phyloP scores from a whole-genome alignment of 768 basidiomycete species.

The Tylopilus vinaceipallidus region DNA sequence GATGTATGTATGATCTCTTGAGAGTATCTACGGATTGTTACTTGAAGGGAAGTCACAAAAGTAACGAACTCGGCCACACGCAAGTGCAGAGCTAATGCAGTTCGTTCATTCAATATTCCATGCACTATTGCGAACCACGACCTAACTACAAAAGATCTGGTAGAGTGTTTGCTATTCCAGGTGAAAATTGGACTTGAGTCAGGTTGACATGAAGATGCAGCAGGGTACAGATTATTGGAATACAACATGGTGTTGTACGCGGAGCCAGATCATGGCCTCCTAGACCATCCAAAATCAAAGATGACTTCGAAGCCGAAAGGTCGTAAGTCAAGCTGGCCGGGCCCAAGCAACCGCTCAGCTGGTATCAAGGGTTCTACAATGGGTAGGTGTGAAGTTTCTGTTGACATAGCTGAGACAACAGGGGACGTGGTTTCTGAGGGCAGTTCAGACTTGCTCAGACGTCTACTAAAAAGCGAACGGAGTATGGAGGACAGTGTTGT shows the following conservation, averaged over 20 bases:
- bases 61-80: no score
- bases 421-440: neutral
- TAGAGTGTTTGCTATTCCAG: neutral
- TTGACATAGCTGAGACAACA: neutral
- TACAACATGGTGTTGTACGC: constrained; percentile 21
- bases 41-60: no score
- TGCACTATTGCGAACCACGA: no score
- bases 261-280: constrained; percentile 13
- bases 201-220: no score
- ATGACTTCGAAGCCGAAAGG: constrained; percentile 70
- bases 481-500: constrained; percentile 23
- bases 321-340: constrained; percentile 67
- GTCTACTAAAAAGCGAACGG: constrained; percentile 24
- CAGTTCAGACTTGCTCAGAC: constrained; percentile 2
- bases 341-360: constrained; percentile 25
- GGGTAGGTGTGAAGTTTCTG: constrained; percentile 7
- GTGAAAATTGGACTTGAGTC: neutral
- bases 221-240: constrained; percentile 16
- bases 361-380: constrained; percentile 12
- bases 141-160: constrained; percentile 1
- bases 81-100: no score
- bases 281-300: constrained; percentile 72
- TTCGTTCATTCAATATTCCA: no score
- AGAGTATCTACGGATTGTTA: no score
- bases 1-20: no score